Conservation (phyloP, 78 protist species). For the Polysphondylium violaceum region DNA sequence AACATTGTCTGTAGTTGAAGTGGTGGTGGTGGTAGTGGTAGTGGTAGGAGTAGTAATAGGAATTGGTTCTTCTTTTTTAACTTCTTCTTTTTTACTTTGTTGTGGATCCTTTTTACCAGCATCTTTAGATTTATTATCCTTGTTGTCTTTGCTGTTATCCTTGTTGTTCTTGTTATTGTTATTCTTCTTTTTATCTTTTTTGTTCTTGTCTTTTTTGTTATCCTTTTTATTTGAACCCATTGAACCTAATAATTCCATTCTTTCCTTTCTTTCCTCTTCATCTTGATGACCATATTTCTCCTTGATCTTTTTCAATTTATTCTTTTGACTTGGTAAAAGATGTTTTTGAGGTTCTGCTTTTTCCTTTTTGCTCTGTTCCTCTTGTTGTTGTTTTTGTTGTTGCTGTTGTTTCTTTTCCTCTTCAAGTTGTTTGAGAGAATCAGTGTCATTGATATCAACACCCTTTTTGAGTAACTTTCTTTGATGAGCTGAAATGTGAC, state of each 20-base stretch:
- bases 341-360: slow-evolving; percentile 63
- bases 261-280: slow-evolving; percentile 92
- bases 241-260: slow-evolving; percentile 77
- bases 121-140: slow-evolving; percentile 4
- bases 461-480: slow-evolving; percentile 59
- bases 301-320: slow-evolving; percentile 91
- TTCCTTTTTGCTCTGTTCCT: slow-evolving; percentile 35
- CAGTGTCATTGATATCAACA: slow-evolving; percentile 13
- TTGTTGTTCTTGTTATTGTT: neutral
- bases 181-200: neutral
- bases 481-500: slow-evolving; percentile 32
- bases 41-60: neutral
- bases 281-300: slow-evolving; percentile 94
- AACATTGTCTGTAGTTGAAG: neutral
- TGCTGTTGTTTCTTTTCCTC: neutral
- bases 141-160: neutral
- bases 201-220: slow-evolving; percentile 28
- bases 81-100: neutral
- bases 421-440: neutral
- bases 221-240: slow-evolving; percentile 28
- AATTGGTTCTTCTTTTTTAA: slow-evolving; percentile 24
- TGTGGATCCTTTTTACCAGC: neutral
- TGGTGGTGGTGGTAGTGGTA: neutral
- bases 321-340: slow-evolving; percentile 74
- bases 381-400: neutral